phyloP scores from a whole-genome alignment of 2,329 filamentous ascomycete species.

The Periconia digitata region DNA sequence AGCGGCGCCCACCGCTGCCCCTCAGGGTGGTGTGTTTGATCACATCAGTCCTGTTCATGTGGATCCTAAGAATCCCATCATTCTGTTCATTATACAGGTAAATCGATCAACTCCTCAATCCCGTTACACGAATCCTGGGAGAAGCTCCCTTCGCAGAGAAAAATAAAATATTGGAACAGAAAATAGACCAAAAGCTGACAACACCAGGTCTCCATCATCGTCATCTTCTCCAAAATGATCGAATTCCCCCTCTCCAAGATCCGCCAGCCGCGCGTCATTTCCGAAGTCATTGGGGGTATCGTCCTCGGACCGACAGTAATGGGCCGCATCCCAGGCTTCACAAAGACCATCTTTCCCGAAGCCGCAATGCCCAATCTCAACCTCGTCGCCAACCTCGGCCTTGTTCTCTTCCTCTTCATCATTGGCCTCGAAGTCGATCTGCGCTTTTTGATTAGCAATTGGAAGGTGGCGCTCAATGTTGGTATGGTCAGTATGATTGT shows the following conservation, averaged over 20 bases:
- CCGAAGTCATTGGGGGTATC: constrained; percentile 83
- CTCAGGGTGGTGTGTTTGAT: constrained; percentile 71
- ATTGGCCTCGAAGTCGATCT: constrained; percentile 87
- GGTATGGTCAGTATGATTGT: constrained; percentile 77
- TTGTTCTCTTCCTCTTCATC: constrained; percentile 84
- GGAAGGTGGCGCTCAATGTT: constrained; percentile 76
- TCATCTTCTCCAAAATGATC: constrained; percentile 71
- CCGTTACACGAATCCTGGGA: too few species aligned
- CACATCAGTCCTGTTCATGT: constrained; percentile 69
- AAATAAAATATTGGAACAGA: not conserved
- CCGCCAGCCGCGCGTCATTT: constrained; percentile 79
- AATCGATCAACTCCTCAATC: too few species aligned
- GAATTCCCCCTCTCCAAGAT: constrained; percentile 77
- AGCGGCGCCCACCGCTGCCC: constrained; percentile 35
- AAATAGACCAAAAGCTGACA: not conserved
- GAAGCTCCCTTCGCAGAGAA: too few species aligned
- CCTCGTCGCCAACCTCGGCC: constrained; percentile 78
- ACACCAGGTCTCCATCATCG: constrained; percentile 67
- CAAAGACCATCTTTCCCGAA: constrained; percentile 72
- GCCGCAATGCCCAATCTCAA: constrained; percentile 74
- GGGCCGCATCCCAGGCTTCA: constrained; percentile 81
- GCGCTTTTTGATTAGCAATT: constrained; percentile 74
- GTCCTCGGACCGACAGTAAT: constrained; percentile 84
- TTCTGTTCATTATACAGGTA: constrained; percentile 75
- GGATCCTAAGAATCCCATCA: constrained; percentile 70